Percentiles rank a stretch among this genome's conserved stretches.
Evolutionary conservation across 1,284 basidiomycete genomes (phyloP).

Genomic region (Singerocomus inundabilis): DNA sequence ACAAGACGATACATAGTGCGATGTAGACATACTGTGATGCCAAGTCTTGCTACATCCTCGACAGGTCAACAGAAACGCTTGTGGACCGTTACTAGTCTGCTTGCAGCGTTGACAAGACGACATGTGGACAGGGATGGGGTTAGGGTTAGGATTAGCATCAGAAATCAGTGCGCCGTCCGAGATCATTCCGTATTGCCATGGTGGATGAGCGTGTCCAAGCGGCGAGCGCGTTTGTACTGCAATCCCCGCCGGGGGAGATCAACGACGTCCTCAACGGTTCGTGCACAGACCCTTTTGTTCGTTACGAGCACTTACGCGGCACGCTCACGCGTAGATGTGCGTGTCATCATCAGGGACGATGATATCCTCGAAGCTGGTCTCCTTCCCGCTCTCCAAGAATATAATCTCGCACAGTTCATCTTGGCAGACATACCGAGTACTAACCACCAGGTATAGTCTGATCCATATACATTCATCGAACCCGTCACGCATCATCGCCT

Average conservation of each 20-base stretch:
- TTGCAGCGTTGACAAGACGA: conserved; percentile 28
- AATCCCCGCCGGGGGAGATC: conserved; percentile 92
- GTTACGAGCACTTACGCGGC: background rate
- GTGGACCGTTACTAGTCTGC: conserved; percentile 19
- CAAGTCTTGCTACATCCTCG: conserved; percentile 24
- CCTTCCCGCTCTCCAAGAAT: conserved; percentile 72
- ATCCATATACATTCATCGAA: background rate
- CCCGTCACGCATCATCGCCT: background rate
- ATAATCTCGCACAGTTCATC: conserved; percentile 85
- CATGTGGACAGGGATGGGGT: conserved; percentile 12
- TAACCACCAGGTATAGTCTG: conserved; percentile 59
- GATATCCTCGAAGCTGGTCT: conserved; percentile 75
- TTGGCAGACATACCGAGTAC: conserved; percentile 72
- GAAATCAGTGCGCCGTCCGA: background rate
- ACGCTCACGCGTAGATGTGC: conserved; percentile 63
- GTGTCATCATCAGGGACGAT: conserved; percentile 85
- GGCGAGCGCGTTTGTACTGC: conserved; percentile 78
- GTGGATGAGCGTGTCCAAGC: conserved; percentile 64
- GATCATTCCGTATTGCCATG: conserved; percentile 37
- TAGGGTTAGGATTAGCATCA: conserved; percentile 32
- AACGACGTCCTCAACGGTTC: conserved; percentile 90
- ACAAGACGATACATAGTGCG: conserved; percentile 2
- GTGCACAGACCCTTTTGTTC: conserved; percentile 6
- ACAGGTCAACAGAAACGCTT: conserved; percentile 29
- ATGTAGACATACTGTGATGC: conserved; percentile 31